Base-by-base conservation (phyloP, 768 basidiomycete species). In the Mycena capillaripes region DNA sequence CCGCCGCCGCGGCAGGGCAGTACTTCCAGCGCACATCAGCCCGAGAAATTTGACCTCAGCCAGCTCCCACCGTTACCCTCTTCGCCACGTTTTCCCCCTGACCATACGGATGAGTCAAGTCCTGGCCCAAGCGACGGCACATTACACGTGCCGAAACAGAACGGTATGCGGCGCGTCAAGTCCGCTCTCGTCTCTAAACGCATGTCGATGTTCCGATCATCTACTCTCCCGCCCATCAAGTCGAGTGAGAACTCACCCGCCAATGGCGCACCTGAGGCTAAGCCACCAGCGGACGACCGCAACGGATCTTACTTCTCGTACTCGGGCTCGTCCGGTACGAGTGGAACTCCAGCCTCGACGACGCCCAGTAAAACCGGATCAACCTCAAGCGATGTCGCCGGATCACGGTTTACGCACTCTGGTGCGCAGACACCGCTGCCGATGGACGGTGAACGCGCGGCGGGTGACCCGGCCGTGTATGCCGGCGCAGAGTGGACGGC, bases 381-480 rank as follows among this genome's bases (percentile, higher is more conserved):
- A n/a, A 68, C 61, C 4, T n/a, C 66, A 16, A 82, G 77, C 60
- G 83, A 84, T 69, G 83, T 85, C 12, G 82, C 73, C 27, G 83
- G 82, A 12, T 81, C 82, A n/a, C 74, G 84, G 40, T 84, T 84
- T 50, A 14, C 61, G 25, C 59, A 40, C 58, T 59, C 74, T 36
- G 69, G 61, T 19, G 46, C 55, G 11, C 70, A 76, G 25, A 29
- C 81, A 16, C 60, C 71, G 4, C 44, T 73, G 8, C 60, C 56
- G 10, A 64, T 48, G 7, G 56, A 69, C 46, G 79, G 72, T 1
- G 81, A 83, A 50, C 81, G 81, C 17, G 79, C 69, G 59, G 94
- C 95, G 17, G 95, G 95, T 1, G 91, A 95, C 71, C 81, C 87
- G 5, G 78, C 77, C 4, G 84, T 93, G 2, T 95, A 96, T 77